Evolutionary conservation across 306 rosid genomes (phyloP).

Genomic region (Pterocarpus macrocarpus): DNA sequence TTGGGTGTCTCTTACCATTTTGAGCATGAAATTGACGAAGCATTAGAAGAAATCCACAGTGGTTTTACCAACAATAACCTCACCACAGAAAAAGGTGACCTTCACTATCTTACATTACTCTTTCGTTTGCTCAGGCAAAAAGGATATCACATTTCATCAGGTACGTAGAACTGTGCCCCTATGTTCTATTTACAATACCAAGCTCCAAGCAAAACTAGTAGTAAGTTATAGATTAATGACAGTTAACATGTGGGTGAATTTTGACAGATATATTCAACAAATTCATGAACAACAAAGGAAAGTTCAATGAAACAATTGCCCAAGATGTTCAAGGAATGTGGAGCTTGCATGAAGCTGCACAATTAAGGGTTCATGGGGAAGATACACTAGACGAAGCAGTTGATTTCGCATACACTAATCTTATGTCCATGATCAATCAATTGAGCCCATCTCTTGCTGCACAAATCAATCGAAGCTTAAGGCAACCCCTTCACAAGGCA

Average conservation of each 20-base stretch:
- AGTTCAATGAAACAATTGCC: slow-evolving; percentile 42
- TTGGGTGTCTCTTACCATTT: slow-evolving; percentile 47
- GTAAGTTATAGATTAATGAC: no score
- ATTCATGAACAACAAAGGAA: slow-evolving; percentile 47
- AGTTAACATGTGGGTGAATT: neutral
- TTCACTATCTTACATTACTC: slow-evolving; percentile 44
- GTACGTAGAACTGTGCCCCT: neutral
- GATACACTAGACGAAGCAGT: slow-evolving; percentile 55
- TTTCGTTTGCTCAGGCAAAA: slow-evolving; percentile 60
- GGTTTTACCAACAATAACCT: neutral
- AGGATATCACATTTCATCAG: slow-evolving; percentile 43
- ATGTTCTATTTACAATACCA: no score
- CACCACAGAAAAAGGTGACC: neutral
- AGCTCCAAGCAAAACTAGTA: no score
- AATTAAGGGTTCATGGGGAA: slow-evolving; percentile 51
- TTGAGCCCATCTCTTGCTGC: slow-evolving; percentile 23
- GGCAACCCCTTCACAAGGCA: slow-evolving; percentile 48
- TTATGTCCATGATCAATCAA: neutral
- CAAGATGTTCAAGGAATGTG: slow-evolving; percentile 49
- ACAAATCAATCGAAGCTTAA: slow-evolving; percentile 27
- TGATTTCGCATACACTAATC: slow-evolving; percentile 35
- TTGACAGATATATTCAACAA: slow-evolving; percentile 52
- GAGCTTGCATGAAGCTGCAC: slow-evolving; percentile 63
- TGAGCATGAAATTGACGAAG: slow-evolving; percentile 35
- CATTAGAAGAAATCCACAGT: slow-evolving; percentile 32